phyloP scores from a whole-genome alignment of 2,329 filamentous ascomycete genomes.

The Madurella mycetomatis region DNA sequence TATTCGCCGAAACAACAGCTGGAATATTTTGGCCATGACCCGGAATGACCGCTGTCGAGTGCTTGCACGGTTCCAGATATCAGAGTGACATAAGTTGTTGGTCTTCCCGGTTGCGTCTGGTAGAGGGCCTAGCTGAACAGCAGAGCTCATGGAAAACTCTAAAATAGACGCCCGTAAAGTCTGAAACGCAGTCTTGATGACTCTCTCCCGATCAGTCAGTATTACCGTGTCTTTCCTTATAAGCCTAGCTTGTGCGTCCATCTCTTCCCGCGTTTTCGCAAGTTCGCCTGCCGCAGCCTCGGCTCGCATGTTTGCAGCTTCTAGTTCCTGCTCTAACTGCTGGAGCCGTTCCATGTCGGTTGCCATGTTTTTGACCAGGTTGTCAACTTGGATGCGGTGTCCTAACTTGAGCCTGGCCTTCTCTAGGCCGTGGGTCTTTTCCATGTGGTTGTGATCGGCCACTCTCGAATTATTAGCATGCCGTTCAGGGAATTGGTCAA shows the following conservation, averaged over 20 bases:
- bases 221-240: neutral
- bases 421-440: neutral
- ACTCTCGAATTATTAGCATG: too few species aligned
- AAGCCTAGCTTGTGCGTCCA: neutral
- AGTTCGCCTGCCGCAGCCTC: neutral
- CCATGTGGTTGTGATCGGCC: neutral
- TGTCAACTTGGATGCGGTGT: neutral
- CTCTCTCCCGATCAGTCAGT: neutral
- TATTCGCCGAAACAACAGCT: constrained; percentile 15
- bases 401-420: neutral
- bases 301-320: neutral
- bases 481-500: neutral
- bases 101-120: neutral
- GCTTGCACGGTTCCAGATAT: constrained; percentile 6
- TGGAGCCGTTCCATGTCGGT: neutral
- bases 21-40: constrained; percentile 16
- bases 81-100: constrained; percentile 1
- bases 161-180: neutral
- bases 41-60: constrained; percentile 4
- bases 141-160: constrained; percentile 3
- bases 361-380: neutral
- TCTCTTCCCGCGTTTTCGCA: neutral
- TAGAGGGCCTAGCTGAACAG: neutral
- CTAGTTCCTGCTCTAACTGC: neutral
- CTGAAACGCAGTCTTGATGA: neutral